Base-by-base conservation (phyloP, 2,329 filamentous ascomycete species). In the Fusarium sulawesiense region DNA sequence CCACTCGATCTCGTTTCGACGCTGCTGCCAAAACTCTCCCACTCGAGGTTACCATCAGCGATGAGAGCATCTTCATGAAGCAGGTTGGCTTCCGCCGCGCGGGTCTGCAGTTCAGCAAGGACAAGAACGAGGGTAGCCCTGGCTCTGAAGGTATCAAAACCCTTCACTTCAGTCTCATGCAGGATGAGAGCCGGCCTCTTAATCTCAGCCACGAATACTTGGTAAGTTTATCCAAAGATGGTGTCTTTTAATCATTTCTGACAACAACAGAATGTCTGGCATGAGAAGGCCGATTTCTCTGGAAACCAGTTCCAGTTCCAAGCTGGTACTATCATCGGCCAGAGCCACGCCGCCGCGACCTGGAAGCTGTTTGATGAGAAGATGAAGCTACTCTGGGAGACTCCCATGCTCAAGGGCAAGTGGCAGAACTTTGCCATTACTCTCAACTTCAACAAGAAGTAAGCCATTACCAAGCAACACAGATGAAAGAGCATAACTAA, bases 341-440 rank as follows among this genome's bases (percentile, higher is more conserved):
- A 79, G 56, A 65, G 71, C 27, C 75, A 73, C 51, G 72, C 68
- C 20, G 73, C 81, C 56, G 78, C 83, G 56, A 81, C 78, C 0
- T 79, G 85, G 63, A 81, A 84, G 67, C 75, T 87, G 12, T 82
- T 84, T 58, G 81, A 83, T 55, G 83, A 84, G 68, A 81, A 84
- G 67, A 84, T 83, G 73, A 80, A 80, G 51, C 75, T 83, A 30
- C 78, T 90, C 8, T 89, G 85, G 76, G 81, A 79, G 27, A 82
- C 83, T 0, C 80, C 83, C 4, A 89, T 89, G 56, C 79, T 82
- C n/a, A 74, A 78, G 34, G 81, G 76, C 16, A 79, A 83, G 21
- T 89, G 88, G 82, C 86, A 90, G 76, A 91, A 91, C 80, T 90
- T 90, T 80, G 88, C 83, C 11, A 57, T 89, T 32, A 85, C 82